Evolutionary conservation across 1,139 yeast genomes (phyloP).

Genomic region (Diutina mesorugosa): DNA sequence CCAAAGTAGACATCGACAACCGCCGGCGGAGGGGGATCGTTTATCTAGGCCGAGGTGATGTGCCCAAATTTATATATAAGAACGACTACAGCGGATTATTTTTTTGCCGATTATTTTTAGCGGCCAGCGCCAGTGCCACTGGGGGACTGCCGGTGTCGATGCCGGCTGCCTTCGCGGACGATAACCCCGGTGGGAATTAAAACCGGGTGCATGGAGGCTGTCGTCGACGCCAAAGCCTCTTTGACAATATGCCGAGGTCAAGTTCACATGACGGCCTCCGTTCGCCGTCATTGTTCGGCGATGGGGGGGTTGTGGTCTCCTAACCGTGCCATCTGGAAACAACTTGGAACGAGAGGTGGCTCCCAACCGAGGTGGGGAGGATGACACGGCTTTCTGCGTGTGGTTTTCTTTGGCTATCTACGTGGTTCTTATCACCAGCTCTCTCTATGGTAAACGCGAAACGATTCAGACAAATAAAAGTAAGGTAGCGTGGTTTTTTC

Average conservation of each 20-base stretch:
- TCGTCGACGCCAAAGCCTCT: background rate
- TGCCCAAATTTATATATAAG: background rate
- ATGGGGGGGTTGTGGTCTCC: background rate
- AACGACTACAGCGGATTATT: background rate
- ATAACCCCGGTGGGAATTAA: background rate
- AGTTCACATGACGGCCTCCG: background rate
- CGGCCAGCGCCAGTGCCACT: background rate
- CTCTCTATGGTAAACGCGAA: background rate
- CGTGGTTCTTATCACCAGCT: background rate
- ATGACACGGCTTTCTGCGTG: background rate
- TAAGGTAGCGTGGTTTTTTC: constrained; percentile 88
- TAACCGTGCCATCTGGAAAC: background rate
- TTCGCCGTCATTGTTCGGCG: background rate
- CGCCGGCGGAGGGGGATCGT: background rate
- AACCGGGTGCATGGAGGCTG: background rate
- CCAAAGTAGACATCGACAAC: background rate
- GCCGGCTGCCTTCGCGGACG: background rate
- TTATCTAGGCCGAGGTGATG: background rate
- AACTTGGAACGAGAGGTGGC: background rate
- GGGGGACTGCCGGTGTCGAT: background rate
- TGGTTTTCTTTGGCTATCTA: background rate
- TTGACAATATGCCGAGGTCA: no score
- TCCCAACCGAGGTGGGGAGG: background rate
- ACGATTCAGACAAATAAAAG: constrained; percentile 20
- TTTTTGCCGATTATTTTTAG: background rate